Evolutionary conservation across 148 eudicot genomes (phyloP), one percentile per base, ranked within the genome.

Genomic region (Camellia granthamiana): DNA sequence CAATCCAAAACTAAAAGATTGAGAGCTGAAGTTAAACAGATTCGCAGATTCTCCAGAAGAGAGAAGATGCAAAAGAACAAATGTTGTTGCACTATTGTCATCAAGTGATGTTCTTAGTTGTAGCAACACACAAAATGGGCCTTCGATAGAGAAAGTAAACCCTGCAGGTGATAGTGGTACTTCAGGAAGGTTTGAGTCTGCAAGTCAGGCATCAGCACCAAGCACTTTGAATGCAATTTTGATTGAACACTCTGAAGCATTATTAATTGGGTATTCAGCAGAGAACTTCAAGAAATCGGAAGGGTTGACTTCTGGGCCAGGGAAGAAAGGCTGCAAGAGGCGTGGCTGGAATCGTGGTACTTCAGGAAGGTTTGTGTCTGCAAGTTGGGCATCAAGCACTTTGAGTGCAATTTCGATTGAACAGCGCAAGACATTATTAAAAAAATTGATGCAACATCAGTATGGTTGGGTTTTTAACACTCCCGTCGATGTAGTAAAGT

Each of bases 401-500:
- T 75, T 83, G 0, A 79, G 77, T 72, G 58, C 83, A n/a, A 75
- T 77, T 11, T 54, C 84, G 69, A 79, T 87, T 80, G 90, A 89
- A 79, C 90, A 87, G 74, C 90, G 95, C 72, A 89, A 86, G 44
- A 67, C 62, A 10, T 72, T 92, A 69, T 75, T 92, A 47, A 90
- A 86, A 42, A 88, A 84, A 83, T 63, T 94, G 85, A 90, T 90
- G 93, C 70, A 82, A 54, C 97, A 97, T 80, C 88, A 90, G 80
- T 83, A 69, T 88, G 90, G 86, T 62, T 91, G 97, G 94, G 94
- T 91, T 46, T 97, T 97, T 72, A 94, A 91, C 66, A 73, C 81
- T 60, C 98, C 98, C 12, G 98, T 97, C 77, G 98, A 94, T 84
- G 90, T 89, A 43, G 93, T 92, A 19, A 88, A 88, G 86, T 86